Conservation (phyloP, 495 filamentous ascomycete species). For the Cercophora scortea region DNA sequence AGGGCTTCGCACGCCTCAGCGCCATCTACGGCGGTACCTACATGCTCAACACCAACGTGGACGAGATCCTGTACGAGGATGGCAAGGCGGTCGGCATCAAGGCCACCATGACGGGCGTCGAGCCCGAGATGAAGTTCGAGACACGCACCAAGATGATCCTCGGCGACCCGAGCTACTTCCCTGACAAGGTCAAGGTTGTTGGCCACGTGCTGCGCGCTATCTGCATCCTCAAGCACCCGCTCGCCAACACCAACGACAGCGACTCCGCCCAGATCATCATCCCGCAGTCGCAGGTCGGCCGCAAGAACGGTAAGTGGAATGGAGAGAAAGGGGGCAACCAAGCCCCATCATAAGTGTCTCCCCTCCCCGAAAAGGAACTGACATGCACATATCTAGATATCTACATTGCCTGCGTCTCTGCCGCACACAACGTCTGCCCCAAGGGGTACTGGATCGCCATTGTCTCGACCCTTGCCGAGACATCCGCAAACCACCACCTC, state of each 20-base stretch:
- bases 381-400: constrained; percentile 57
- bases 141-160: constrained; percentile 95
- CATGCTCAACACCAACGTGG: constrained; percentile 92
- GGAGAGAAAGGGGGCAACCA: neutral
- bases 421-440: constrained; percentile 95
- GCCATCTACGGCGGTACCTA: constrained; percentile 99
- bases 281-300: constrained; percentile 90
- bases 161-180: constrained; percentile 95
- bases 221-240: constrained; percentile 94
- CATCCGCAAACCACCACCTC: constrained; percentile 82
- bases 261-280: constrained; percentile 97
- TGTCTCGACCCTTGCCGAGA: constrained; percentile 94
- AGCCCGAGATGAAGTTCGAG: constrained; percentile 83
- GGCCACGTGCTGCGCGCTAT: constrained; percentile 93
- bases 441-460: constrained; percentile 99
- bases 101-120: constrained; percentile 86
- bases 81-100: constrained; percentile 87
- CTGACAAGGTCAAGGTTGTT: constrained; percentile 73
- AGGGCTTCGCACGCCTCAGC: constrained; percentile 94
- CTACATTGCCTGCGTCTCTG: constrained; percentile 94
- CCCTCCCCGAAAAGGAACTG: neutral
- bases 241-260: constrained; percentile 71
- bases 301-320: constrained; percentile 69
- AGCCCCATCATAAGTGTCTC: no score
- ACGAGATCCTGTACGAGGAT: constrained; percentile 76